phyloP scores from a whole-genome alignment of 176 grass and related monocot genomes.

The Musa schizocarpa region DNA sequence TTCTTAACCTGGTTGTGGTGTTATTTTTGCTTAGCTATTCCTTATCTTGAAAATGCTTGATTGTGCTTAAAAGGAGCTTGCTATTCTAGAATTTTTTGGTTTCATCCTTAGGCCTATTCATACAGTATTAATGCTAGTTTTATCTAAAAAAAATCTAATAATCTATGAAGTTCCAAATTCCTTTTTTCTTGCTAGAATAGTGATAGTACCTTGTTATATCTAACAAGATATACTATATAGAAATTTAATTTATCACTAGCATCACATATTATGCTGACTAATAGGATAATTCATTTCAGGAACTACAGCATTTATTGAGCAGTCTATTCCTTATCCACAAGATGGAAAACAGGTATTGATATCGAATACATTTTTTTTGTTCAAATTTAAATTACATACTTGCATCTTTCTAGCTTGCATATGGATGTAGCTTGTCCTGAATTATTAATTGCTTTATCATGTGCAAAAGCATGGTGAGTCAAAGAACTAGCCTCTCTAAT shows the following conservation, averaged over 20 bases:
- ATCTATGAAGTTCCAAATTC: too few species aligned
- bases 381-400: neutral
- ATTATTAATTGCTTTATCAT: neutral
- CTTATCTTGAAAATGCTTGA: too few species aligned
- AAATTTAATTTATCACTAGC: neutral
- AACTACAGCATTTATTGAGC: conserved; percentile 77
- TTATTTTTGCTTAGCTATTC: too few species aligned
- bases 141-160: too few species aligned
- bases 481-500: neutral
- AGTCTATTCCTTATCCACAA: conserved; percentile 72
- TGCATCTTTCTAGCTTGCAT: neutral
- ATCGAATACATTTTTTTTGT: neutral
- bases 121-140: too few species aligned
- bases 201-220: neutral
- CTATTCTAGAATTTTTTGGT: too few species aligned
- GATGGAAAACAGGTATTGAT: conserved; percentile 73
- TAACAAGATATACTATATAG: too few species aligned
- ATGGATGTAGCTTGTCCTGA: neutral
- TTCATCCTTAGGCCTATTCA: too few species aligned
- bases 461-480: neutral
- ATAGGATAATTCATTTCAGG: conserved; percentile 35
- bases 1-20: too few species aligned
- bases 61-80: too few species aligned
- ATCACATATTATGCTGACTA: neutral
- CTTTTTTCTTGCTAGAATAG: neutral